Percentiles rank a stretch among this genome's conserved stretches.
Conservation (phyloP, 2,329 filamentous ascomycete genomes). For the Aspergillus niger region DNA sequence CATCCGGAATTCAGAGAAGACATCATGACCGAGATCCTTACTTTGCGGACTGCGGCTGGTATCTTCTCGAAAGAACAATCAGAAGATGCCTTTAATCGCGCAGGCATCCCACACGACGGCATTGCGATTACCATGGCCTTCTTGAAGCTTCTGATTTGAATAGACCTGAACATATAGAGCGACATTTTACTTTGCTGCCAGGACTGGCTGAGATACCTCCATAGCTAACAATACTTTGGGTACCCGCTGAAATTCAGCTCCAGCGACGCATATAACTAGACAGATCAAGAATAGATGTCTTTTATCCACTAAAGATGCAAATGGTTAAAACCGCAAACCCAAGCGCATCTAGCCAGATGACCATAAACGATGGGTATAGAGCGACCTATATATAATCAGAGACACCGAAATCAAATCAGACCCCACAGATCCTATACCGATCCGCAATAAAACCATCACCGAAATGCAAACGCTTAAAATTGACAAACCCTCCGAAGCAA, state of each 20-base stretch:
- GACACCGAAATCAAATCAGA: background rate
- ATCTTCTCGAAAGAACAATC: constrained; percentile 71
- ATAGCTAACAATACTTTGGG: background rate
- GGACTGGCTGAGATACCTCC: background rate
- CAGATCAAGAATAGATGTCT: background rate
- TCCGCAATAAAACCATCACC: too few relatives aligned
- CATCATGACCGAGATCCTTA: constrained; percentile 70
- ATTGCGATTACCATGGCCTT: constrained; percentile 73
- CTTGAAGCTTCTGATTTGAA: constrained; percentile 71
- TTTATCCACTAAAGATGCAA: background rate
- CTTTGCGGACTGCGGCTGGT: constrained; percentile 64
- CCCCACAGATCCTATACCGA: too few relatives aligned
- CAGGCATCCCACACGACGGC: constrained; percentile 73
- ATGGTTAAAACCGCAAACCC: background rate
- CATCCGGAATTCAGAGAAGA: constrained; percentile 79
- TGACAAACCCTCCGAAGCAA: background rate
- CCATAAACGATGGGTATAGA: background rate
- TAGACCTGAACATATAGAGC: constrained; percentile 14
- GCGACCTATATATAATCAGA: background rate
- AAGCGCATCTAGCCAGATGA: background rate
- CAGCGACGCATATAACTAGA: background rate
- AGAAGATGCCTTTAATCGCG: constrained; percentile 67
- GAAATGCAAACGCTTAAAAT: background rate
- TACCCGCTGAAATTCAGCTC: background rate
- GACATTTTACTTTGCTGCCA: background rate